These are phyloP conservation scores for Luvunga scandens DNA, from an alignment of 345 rosid genomes.

Conservation along the genomic window DNA sequence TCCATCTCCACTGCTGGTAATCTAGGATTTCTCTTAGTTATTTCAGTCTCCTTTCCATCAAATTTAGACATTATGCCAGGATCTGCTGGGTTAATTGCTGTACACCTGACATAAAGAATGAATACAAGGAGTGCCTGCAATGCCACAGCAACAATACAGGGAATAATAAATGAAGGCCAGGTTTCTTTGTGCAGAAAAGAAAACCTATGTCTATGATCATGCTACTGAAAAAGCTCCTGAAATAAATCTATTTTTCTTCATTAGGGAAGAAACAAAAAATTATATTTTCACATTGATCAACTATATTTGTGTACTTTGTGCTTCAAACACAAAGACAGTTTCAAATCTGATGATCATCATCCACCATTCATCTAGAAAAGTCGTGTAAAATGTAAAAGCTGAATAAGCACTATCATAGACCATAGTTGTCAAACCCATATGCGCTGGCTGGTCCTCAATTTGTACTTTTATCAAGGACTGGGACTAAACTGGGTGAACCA, in stretches of 20 bases:
- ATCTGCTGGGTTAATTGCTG: constrained; percentile 99
- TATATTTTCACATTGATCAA: not conserved
- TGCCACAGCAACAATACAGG: constrained; percentile 9
- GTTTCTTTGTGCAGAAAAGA: not conserved
- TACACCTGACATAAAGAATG: constrained; percentile 89
- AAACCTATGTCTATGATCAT: not conserved
- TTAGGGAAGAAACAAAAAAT: not conserved
- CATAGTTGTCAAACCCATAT: not conserved
- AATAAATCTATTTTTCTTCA: not conserved
- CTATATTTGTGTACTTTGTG: constrained; percentile 1
- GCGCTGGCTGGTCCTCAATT: not conserved
- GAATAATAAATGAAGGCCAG: not conserved
- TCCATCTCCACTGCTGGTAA: constrained; percentile 42
- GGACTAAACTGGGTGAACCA: not conserved
- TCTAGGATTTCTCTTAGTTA: constrained; percentile 33
- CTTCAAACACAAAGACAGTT: not conserved
- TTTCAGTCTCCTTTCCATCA: constrained; percentile 25
- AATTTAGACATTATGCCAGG: constrained; percentile 94
- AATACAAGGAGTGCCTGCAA: constrained; percentile 88
- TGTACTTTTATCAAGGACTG: not conserved
- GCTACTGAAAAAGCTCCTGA: not conserved
- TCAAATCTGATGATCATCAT: not conserved
- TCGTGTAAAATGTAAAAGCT: not conserved
- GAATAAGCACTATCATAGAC: not conserved
- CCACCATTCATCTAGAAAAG: not conserved